phyloP scores from a whole-genome alignment of 2,329 filamentous ascomycete genomes.

The Xylariaceae sp. region DNA sequence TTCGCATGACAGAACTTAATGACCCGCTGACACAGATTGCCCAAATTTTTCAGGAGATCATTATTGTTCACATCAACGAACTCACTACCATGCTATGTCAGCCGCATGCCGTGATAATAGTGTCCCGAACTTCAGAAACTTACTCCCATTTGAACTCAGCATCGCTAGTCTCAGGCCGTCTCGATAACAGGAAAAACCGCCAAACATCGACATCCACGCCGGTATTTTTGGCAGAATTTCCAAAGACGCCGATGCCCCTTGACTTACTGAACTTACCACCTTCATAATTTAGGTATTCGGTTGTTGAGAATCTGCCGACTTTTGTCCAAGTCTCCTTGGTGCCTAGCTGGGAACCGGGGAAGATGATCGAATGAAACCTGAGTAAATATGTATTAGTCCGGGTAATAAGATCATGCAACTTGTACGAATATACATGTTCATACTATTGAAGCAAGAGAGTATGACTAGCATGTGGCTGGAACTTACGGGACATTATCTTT shows the following conservation, averaged over 20 bases:
- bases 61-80: slow-evolving; percentile 89
- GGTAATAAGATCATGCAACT: no score
- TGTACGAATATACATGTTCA: no score
- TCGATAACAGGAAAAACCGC: slow-evolving; percentile 87
- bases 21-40: slow-evolving; percentile 60
- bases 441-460: no score
- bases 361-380: slow-evolving; percentile 87
- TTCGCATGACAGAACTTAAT: slow-evolving; percentile 69
- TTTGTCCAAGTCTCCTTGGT: slow-evolving; percentile 87
- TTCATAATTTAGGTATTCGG: slow-evolving; percentile 65
- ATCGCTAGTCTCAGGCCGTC: slow-evolving; percentile 83
- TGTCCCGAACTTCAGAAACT: slow-evolving; percentile 5
- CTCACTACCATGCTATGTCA: slow-evolving; percentile 42
- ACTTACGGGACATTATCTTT: slow-evolving; percentile 73
- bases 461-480: no score
- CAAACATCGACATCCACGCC: slow-evolving; percentile 87
- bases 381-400: no score
- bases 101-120: slow-evolving; percentile 36
- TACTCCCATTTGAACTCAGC: slow-evolving; percentile 85
- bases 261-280: slow-evolving; percentile 90
- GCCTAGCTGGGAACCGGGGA: slow-evolving; percentile 85
- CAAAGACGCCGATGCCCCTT: slow-evolving; percentile 75
- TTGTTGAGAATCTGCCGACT: slow-evolving; percentile 86
- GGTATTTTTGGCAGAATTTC: slow-evolving; percentile 85
- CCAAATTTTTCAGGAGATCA: slow-evolving; percentile 78